phyloP scores from a whole-genome alignment of 768 basidiomycete species.

The Boletales sp. region DNA sequence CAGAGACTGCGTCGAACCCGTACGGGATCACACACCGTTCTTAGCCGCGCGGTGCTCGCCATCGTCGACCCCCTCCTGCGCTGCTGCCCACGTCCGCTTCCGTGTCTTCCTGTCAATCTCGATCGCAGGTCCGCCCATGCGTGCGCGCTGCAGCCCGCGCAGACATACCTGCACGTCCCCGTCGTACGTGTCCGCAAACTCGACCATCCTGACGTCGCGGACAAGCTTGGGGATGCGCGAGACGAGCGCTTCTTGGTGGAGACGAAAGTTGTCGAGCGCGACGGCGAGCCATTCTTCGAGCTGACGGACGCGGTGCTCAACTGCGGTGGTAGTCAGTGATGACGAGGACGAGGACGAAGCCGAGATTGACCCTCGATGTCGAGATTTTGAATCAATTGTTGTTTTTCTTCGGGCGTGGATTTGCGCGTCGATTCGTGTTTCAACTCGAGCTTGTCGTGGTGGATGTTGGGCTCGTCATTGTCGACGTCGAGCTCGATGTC shows the following conservation, averaged over 20 bases:
- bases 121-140: conserved; percentile 47
- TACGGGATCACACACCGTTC: conserved; percentile 45
- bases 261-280: conserved; percentile 67
- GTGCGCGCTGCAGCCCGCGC: conserved; percentile 64
- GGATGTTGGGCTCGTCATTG: background rate
- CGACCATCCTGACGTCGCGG: conserved; percentile 66
- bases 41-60: conserved; percentile 47
- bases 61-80: conserved; percentile 50
- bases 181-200: conserved; percentile 75
- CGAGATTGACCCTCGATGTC: conserved; percentile 64
- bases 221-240: conserved; percentile 74
- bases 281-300: conserved; percentile 74
- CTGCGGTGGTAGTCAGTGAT: conserved; percentile 31
- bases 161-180: conserved; percentile 72
- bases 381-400: conserved; percentile 75
- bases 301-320: conserved; percentile 69
- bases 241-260: conserved; percentile 73
- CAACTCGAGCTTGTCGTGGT: conserved; percentile 13
- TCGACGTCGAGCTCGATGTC: background rate
- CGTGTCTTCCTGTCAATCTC: conserved; percentile 66
- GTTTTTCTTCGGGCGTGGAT: conserved; percentile 56
- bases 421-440: conserved; percentile 24
- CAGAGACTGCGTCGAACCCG: background rate
- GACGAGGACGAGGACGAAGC: background rate
- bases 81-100: conserved; percentile 76